Base-by-base conservation (phyloP, 169 alveolate genomes). In the Eimeria maxima region DNA sequence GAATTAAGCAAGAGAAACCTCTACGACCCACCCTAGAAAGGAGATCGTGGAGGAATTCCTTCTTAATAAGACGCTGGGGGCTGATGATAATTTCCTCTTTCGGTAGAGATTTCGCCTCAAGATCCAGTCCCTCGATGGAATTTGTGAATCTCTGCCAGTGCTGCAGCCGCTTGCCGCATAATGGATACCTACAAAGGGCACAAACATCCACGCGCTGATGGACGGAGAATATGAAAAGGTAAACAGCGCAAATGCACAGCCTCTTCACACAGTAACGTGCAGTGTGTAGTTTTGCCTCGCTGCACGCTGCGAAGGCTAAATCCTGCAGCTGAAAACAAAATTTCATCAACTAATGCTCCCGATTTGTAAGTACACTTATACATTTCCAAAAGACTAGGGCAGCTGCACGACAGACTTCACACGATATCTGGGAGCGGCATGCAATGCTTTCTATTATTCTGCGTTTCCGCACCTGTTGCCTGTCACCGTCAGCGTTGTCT, bases 91-190 rank as follows among this genome's bases (percentile, higher is more conserved):
- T 29, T 50, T 73, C 78, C 63, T 45, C 76, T 14, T 29, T 67
- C 71, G 88, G 86, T 91, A 91, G 97, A 63, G 53, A 98, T 83
- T 60, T 97, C 97, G 38, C 98, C 99, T 92, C 97, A 98, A 71
- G 98, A 97, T 84, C 97, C 98, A 92, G 96, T 95, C 78, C 98
- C 96, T 93, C 98, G 90, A 86, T 97, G 97, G 96, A 95, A 93
- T 78, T 97, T 94, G 83, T 95, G 95, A 81, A 96, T 95, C 69
- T 95, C 74, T 84, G 90, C 94, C 96, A 69, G 95, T 90, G 76
- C 69, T 96, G 84, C 96, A 97, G 89, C 71, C 96, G 90, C 84
- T 97, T 87, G 96, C 93, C 67, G 96, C 97, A 69, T 80, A 92
- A 10, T 95, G 88, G 42, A 92, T 97, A 44, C 95, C 96, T n/a